Percentiles rank a stretch among this genome's conserved stretches.
phyloP scores from a whole-genome alignment of 345 rosid species.

The Tarenaya hassleriana region DNA sequence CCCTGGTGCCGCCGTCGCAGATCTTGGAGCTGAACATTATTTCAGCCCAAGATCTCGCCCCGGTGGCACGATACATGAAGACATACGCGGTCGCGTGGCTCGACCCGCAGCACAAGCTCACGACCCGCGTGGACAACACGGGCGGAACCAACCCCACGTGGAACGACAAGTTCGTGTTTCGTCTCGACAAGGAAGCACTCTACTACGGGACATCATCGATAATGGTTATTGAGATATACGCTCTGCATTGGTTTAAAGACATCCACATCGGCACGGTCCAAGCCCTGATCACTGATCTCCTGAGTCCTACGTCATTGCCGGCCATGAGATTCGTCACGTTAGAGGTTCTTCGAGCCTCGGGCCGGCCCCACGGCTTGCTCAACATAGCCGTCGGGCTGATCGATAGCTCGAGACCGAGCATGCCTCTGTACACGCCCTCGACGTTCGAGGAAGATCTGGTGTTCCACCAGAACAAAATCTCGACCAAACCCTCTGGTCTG shows the following conservation, averaged over 20 bases:
- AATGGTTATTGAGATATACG: constrained; percentile 73
- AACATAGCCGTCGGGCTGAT: constrained; percentile 72
- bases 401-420: constrained; percentile 72
- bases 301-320: constrained; percentile 36
- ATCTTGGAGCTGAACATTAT: constrained; percentile 70
- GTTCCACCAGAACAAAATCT: constrained; percentile 27
- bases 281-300: constrained; percentile 51
- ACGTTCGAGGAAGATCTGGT: constrained; percentile 27
- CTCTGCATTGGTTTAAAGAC: constrained; percentile 78
- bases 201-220: constrained; percentile 60
- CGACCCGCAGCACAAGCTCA: constrained; percentile 58
- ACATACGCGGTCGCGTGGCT: constrained; percentile 90
- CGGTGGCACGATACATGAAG: constrained; percentile 56
- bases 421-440: constrained; percentile 91
- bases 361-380: constrained; percentile 78
- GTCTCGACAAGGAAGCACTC: constrained; percentile 66
- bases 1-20: constrained; percentile 55
- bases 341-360: constrained; percentile 76
- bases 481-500: constrained; percentile 52
- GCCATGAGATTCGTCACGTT: constrained; percentile 60
- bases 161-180: constrained; percentile 90
- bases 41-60: constrained; percentile 68
- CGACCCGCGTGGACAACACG: constrained; percentile 55
- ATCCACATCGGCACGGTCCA: constrained; percentile 74
- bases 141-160: constrained; percentile 76